Conservation (phyloP, 805 yeast genomes). For the Hanseniaspora valbyensis region DNA sequence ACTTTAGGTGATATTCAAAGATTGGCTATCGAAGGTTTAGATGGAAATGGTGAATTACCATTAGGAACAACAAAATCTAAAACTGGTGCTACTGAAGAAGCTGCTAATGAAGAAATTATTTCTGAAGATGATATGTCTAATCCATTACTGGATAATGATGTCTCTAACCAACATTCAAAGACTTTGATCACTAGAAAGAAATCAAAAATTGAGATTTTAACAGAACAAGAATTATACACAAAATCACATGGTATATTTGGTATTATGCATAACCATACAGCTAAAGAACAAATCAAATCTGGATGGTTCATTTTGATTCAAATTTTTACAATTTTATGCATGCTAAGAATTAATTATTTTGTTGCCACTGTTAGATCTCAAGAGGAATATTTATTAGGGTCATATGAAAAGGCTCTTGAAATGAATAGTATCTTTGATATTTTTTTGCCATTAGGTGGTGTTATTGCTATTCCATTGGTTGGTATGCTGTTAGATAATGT, state of each 20-base stretch:
- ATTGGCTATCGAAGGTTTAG: conserved; percentile 60
- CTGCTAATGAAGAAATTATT: conserved; percentile 32
- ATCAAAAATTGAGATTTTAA: conserved; percentile 56
- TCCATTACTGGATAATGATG: conserved; percentile 23
- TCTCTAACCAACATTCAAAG: conserved; percentile 18
- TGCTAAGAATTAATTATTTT: conserved; percentile 85
- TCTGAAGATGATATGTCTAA: conserved; percentile 38
- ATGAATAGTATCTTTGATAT: conserved; percentile 71
- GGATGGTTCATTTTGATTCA: conserved; percentile 75
- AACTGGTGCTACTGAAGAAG: conserved; percentile 12
- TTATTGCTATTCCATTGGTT: conserved; percentile 74
- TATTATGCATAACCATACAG: conserved; percentile 54
- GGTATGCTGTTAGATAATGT: conserved; percentile 69
- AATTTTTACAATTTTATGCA: conserved; percentile 69
- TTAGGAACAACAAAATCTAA: neutral
- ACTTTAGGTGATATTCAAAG: conserved; percentile 40
- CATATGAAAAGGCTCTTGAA: conserved; percentile 38
- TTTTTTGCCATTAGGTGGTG: conserved; percentile 81
- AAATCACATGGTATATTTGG: conserved; percentile 64
- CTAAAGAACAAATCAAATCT: conserved; percentile 37
- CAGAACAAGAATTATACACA: conserved; percentile 43
- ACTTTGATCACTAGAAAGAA: conserved; percentile 31
- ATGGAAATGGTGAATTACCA: conserved; percentile 49
- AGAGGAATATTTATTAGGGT: conserved; percentile 57
- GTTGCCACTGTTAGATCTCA: conserved; percentile 83